These are phyloP conservation scores for Geotrichum phurueaensis DNA, from an alignment of 1,139 yeast species.

Conservation along the genomic window DNA sequence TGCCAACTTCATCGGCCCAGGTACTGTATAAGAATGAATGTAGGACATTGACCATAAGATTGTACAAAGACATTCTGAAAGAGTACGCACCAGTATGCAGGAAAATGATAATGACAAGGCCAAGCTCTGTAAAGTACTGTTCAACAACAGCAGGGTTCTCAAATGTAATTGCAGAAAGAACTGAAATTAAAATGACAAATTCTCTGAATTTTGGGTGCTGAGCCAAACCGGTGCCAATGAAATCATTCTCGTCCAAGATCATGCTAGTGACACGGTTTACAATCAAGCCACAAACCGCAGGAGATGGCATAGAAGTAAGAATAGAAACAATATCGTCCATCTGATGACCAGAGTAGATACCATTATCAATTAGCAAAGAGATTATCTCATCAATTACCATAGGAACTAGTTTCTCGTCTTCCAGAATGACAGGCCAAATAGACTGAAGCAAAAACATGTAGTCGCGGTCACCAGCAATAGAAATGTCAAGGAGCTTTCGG, in stretches of 20 bases:
- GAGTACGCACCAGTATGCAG: conserved; percentile 70
- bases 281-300: conserved; percentile 65
- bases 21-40: conserved; percentile 50
- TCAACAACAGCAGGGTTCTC: conserved; percentile 64
- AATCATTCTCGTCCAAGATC: conserved; percentile 45
- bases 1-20: conserved; percentile 1
- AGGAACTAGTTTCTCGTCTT: conserved; percentile 5
- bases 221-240: conserved; percentile 38
- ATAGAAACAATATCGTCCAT: conserved; percentile 43
- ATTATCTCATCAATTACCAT: conserved; percentile 14
- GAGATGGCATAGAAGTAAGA: conserved; percentile 59
- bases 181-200: conserved; percentile 59
- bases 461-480: conserved; percentile 41
- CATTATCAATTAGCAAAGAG: conserved; percentile 8
- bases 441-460: conserved; percentile 49
- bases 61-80: conserved; percentile 60
- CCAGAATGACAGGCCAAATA: conserved; percentile 54
- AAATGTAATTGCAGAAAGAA: conserved; percentile 64
- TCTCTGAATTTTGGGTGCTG: conserved; percentile 68
- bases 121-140: conserved; percentile 64
- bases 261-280: conserved; percentile 47
- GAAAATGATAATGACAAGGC: conserved; percentile 62
- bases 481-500: conserved; percentile 56
- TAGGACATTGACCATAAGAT: conserved; percentile 59
- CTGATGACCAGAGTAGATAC: conserved; percentile 6